Conservation (phyloP, 345 rosid species). For the Eucalyptus tenuipes region DNA sequence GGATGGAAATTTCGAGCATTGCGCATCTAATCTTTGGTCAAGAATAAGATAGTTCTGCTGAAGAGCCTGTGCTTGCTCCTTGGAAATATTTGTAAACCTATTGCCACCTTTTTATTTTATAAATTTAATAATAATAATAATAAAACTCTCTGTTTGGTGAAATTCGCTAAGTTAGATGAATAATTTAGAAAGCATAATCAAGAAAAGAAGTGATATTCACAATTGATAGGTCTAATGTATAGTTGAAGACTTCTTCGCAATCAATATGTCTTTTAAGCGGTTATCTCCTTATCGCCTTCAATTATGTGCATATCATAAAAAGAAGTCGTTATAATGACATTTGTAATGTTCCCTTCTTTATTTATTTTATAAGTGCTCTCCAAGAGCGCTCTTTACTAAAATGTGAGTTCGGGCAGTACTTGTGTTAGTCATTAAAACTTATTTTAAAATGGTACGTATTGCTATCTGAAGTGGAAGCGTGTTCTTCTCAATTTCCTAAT, state of each 20-base stretch:
- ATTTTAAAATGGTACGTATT: neutral
- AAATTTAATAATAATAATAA: no score
- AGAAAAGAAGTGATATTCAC: neutral
- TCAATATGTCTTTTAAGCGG: neutral
- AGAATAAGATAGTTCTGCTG: neutral
- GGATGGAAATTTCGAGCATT: neutral
- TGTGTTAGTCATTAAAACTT: no score
- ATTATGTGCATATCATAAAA: neutral
- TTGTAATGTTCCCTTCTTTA: neutral
- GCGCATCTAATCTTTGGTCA: no score
- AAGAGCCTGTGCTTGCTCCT: neutral
- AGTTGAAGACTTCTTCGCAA: neutral
- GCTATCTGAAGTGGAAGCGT: neutral
- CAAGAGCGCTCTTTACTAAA: neutral
- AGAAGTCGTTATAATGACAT: neutral
- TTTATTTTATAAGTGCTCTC: neutral
- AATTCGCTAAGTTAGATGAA: neutral
- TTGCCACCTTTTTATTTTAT: neutral
- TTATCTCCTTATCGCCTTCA: neutral
- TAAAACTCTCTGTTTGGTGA: no score
- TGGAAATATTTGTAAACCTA: no score
- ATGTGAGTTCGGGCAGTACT: neutral
- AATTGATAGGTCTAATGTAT: neutral
- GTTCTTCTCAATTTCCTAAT: neutral
- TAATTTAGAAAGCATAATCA: neutral